Evolutionary conservation across 2,329 filamentous ascomycete species (phyloP), one percentile per base, ranked within the genome.

Genomic region (Neocatenulostroma microsporum): DNA sequence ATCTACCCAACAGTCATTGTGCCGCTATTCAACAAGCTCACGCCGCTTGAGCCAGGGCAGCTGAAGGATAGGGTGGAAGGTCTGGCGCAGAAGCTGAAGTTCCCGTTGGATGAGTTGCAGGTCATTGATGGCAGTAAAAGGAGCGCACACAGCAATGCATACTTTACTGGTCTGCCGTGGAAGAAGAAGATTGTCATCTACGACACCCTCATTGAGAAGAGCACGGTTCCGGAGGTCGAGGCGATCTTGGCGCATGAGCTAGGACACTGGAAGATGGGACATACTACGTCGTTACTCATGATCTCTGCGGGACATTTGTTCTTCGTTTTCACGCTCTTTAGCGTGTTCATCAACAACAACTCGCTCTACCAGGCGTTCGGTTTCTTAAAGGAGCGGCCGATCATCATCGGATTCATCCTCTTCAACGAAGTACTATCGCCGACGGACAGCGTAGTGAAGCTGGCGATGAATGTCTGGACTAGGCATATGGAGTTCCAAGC

Each of bases 121-220:
- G 88, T 96, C 55, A 98, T 98, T 55, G 85, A 94, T 58, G 86
- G 85, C 33, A 88, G 82, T 68, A 89, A 89, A 70, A 76, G 85
- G 51, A 86, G 81, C 57, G 82, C 84, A 17, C 85, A 94, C 66
- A 87, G 82, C 66, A 94, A 94, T 57, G 84, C 85, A 14, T 94
- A 93, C 66, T 98, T 98, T 69, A 95, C 93, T 54, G 91, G 91
- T 42, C 76, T 98, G 38, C 91, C 91, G 27, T 98, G 95, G 76
- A 96, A 96, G 76, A 93, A 96, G 71, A 93, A 96, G 70, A 98
- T 98, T 69, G 91, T 98, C 56, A 93, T 98, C 58, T 98, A 94
- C 61, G 91, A 98, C 60, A 98, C 93, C 4, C 68, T 98, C 46
- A 87, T 98, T 45, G 89, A 95, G 65, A 94, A 96, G 76, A 91